Conservation (phyloP, 192 early-diverging fungal genomes). For the Umbelopsis vinacea region DNA sequence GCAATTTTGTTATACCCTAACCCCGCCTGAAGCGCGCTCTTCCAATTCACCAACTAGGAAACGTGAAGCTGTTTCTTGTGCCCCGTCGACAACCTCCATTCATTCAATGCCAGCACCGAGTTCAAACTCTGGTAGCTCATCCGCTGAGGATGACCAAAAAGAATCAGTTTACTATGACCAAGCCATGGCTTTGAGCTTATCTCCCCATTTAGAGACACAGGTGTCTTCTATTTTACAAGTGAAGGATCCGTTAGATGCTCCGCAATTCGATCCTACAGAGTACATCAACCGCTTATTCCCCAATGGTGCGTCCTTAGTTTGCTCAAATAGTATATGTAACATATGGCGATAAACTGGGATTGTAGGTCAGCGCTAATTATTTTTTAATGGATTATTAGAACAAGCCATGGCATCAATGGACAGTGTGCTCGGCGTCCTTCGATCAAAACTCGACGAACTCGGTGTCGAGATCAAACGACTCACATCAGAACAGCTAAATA, state of each 20-base stretch:
- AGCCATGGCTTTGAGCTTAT: conserved; percentile 44
- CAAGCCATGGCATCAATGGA: conserved; percentile 70
- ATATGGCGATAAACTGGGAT: neutral
- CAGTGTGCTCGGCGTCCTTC: conserved; percentile 62
- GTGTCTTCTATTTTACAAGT: conserved; percentile 58
- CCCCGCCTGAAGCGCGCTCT: neutral
- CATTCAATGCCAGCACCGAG: conserved; percentile 4
- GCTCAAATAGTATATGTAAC: neutral
- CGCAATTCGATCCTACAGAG: conserved; percentile 71
- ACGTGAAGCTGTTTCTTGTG: neutral
- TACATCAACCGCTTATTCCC: conserved; percentile 86
- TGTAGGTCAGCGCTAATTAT: neutral
- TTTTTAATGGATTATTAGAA: conserved; percentile 46
- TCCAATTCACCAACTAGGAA: neutral
- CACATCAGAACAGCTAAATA: conserved; percentile 73
- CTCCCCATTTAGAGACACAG: conserved; percentile 60
- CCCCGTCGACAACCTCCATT: neutral
- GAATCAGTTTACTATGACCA: conserved; percentile 18
- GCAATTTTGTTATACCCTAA: neutral
- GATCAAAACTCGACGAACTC: conserved; percentile 59
- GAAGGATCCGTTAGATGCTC: conserved; percentile 68
- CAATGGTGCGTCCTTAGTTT: conserved; percentile 52
- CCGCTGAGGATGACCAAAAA: conserved; percentile 5
- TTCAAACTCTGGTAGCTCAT: neutral
- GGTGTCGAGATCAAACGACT: conserved; percentile 70